phyloP scores from a whole-genome alignment of 2,329 filamentous ascomycete species.

The Clonostachys chloroleuca region DNA sequence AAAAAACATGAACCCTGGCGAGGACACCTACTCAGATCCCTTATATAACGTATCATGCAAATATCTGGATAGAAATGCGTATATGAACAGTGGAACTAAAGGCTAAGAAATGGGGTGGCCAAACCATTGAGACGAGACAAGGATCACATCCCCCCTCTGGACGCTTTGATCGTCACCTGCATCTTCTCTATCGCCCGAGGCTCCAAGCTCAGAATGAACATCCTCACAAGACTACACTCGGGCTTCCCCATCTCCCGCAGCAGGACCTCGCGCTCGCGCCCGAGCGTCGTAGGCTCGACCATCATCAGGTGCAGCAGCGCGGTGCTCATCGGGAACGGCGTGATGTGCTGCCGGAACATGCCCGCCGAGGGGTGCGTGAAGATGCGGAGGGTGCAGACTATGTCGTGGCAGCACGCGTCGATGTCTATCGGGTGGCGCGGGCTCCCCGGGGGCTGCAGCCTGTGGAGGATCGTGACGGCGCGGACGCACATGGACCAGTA shows the following conservation, averaged over 20 bases:
- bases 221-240: not conserved
- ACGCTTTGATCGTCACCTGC: not conserved
- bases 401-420: slow-evolving; percentile 1
- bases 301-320: slow-evolving; percentile 1
- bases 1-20: no score
- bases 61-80: no score
- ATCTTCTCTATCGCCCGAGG: not conserved
- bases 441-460: not conserved
- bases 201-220: slow-evolving; percentile 2
- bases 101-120: no score
- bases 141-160: no score
- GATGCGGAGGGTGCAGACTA: not conserved
- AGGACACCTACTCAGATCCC: no score
- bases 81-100: no score
- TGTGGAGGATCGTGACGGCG: not conserved
- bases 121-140: no score
- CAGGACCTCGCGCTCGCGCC: not conserved
- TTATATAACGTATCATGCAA: no score
- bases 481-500: slow-evolving; percentile 2
- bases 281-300: not conserved
- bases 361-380: slow-evolving; percentile 2
- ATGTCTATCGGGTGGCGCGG: not conserved
- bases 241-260: not conserved
- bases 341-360: not conserved
- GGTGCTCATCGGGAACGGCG: slow-evolving; percentile 1